A percentile compares a stretch with the other conserved stretches of the same genome.
phyloP scores from a whole-genome alignment of 192 early-diverging fungal genomes.

The Physocladia obscura region DNA sequence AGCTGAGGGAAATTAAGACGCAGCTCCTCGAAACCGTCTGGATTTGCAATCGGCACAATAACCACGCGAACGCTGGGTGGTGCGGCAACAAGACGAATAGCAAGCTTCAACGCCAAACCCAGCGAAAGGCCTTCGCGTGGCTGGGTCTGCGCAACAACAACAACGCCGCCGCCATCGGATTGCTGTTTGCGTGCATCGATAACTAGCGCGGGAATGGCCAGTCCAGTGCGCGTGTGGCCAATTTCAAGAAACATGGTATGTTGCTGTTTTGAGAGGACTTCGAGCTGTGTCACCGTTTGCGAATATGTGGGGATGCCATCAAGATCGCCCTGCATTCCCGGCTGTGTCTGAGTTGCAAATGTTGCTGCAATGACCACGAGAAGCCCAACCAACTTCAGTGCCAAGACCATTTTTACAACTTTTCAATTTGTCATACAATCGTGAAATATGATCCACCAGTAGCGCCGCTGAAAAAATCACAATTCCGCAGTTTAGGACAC shows the following conservation, averaged over 20 bases:
- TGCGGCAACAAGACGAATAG: not conserved
- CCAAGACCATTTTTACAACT: too few relatives aligned
- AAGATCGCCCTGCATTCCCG: too few relatives aligned
- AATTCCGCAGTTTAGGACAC: too few relatives aligned
- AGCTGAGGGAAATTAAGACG: constrained; percentile 4
- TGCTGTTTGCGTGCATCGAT: not conserved
- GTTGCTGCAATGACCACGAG: too few relatives aligned
- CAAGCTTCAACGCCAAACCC: not conserved
- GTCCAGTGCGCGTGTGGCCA: not conserved
- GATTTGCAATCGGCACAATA: constrained; percentile 30
- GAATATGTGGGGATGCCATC: too few relatives aligned
- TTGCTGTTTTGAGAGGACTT: not conserved
- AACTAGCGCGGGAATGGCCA: not conserved
- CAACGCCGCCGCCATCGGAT: not conserved
- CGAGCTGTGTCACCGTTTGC: too few relatives aligned
- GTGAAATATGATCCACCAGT: too few relatives aligned
- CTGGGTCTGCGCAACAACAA: constrained; percentile 13
- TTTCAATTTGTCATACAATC: too few relatives aligned
- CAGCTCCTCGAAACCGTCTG: constrained; percentile 29
- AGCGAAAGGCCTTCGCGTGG: constrained; percentile 22
- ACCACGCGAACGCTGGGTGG: not conserved
- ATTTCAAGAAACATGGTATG: not conserved
- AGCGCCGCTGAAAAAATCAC: too few relatives aligned
- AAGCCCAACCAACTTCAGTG: too few relatives aligned
- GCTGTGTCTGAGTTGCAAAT: too few relatives aligned